These are phyloP conservation scores for Talaromyces nanjingensis DNA, from an alignment of 495 filamentous ascomycete species.

Conservation along the genomic window DNA sequence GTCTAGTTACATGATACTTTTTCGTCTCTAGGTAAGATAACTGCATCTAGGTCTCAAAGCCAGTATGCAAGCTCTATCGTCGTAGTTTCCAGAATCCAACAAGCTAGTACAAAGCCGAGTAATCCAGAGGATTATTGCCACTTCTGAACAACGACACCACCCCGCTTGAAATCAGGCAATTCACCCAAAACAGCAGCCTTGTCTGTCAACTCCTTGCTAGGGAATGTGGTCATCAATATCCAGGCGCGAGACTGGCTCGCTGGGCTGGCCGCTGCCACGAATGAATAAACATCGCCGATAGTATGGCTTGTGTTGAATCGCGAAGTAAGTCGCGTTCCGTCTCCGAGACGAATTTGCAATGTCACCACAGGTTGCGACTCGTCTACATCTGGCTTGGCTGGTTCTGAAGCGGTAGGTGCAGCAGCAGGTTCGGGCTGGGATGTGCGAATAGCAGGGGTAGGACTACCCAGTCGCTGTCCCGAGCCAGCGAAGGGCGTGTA, in stretches of 20 bases:
- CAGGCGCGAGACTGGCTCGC: slow-evolving; percentile 54
- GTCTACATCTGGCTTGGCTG: slow-evolving; percentile 53
- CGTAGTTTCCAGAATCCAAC: not conserved
- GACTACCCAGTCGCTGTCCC: slow-evolving; percentile 85
- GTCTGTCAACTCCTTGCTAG: slow-evolving; percentile 85
- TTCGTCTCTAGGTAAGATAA: not conserved
- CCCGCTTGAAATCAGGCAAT: slow-evolving; percentile 73
- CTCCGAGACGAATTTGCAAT: slow-evolving; percentile 82
- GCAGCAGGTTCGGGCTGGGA: slow-evolving; percentile 23
- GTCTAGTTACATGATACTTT: slow-evolving; percentile 1
- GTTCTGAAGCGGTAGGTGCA: slow-evolving; percentile 21
- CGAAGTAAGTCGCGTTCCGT: slow-evolving; percentile 77
- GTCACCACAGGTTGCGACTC: slow-evolving; percentile 69
- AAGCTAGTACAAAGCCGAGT: not conserved
- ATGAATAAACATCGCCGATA: slow-evolving; percentile 82
- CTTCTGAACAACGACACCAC: slow-evolving; percentile 84
- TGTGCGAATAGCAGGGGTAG: slow-evolving; percentile 60
- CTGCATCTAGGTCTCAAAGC: not conserved
- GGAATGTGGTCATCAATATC: slow-evolving; percentile 91
- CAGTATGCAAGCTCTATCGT: not conserved
- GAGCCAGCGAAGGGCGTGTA: slow-evolving; percentile 80
- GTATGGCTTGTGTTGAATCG: slow-evolving; percentile 92
- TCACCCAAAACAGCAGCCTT: slow-evolving; percentile 62
- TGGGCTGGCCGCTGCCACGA: slow-evolving; percentile 64
- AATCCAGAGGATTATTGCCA: slow-evolving; percentile 47